Percentiles rank a stretch among this genome's conserved stretches.
Conservation (phyloP, 2,329 filamentous ascomycete genomes). For the Microascus cirrosus region DNA sequence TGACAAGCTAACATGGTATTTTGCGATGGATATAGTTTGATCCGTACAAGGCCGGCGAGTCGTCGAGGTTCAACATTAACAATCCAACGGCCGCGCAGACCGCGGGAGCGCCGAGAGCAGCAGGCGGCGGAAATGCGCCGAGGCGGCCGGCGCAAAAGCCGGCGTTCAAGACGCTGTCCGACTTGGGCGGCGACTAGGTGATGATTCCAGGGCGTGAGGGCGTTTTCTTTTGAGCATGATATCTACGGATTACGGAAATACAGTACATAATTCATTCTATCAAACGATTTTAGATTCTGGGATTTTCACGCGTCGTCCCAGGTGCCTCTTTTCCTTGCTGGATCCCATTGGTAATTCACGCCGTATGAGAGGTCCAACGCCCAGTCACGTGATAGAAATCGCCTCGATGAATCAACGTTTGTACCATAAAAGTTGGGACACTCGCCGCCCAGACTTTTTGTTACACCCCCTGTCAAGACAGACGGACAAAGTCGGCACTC, state of each 20-base stretch:
- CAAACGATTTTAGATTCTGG: neutral
- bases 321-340: neutral
- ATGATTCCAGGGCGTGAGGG: neutral
- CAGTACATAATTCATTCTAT: neutral
- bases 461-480: neutral
- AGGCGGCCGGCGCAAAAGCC: constrained; percentile 19
- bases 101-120: constrained; percentile 8
- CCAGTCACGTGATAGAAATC: neutral
- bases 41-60: constrained; percentile 49
- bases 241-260: neutral
- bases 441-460: neutral
- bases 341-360: neutral
- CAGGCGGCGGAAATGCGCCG: constrained; percentile 8
- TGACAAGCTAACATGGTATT: constrained; percentile 10
- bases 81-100: constrained; percentile 18
- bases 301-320: neutral
- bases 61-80: constrained; percentile 46
- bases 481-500: too few species aligned
- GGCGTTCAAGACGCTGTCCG: constrained; percentile 41
- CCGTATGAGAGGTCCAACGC: neutral
- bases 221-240: constrained; percentile 1
- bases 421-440: neutral
- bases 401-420: neutral
- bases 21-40: constrained; percentile 36
- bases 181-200: constrained; percentile 25